A percentile compares a stretch with the other conserved stretches of the same genome.
Conservation (phyloP, 108 stramenopile genomes). For the Pinguiococcus pyrenoidosus region DNA sequence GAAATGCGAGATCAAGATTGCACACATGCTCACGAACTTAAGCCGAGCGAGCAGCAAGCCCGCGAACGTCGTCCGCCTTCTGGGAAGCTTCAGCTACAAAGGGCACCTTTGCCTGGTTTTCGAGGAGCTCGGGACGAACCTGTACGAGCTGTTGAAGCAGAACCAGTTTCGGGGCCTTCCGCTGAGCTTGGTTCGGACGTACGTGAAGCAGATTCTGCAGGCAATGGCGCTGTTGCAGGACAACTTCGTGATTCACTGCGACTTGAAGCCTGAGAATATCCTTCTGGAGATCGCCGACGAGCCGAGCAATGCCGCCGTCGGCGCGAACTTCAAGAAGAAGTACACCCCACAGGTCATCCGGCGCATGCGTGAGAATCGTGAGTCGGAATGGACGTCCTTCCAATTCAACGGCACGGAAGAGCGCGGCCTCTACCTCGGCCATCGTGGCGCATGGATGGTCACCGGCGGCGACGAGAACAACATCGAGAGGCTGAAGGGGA, state of each 20-base stretch:
- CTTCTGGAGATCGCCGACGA: slow-evolving; percentile 68
- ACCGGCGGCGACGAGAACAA: no score
- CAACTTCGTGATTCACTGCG: slow-evolving; percentile 79
- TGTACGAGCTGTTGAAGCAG: slow-evolving; percentile 80
- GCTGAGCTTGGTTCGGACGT: slow-evolving; percentile 48
- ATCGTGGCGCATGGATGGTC: slow-evolving; percentile 58
- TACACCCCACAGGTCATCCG: no score
- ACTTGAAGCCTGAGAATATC: slow-evolving; percentile 97
- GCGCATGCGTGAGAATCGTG: no score
- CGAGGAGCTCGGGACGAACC: slow-evolving; percentile 71
- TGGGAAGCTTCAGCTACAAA: slow-evolving; percentile 70
- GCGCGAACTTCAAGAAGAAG: no score
- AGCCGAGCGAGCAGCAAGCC: slow-evolving; percentile 15
- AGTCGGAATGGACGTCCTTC: no score
- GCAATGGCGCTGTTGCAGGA: slow-evolving; percentile 54
- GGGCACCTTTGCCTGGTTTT: slow-evolving; percentile 85
- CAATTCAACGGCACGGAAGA: no score
- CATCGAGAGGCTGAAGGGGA: no score
- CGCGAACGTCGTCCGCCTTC: slow-evolving; percentile 56
- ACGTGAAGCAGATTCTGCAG: slow-evolving; percentile 49
- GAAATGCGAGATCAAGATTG: slow-evolving; percentile 72
- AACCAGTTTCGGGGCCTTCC: slow-evolving; percentile 85
- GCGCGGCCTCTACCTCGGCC: slow-evolving; percentile 1
- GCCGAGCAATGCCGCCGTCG: background rate
- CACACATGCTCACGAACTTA: background rate